phyloP scores from a whole-genome alignment of 805 yeast species.

The Metschnikowia borealis region DNA sequence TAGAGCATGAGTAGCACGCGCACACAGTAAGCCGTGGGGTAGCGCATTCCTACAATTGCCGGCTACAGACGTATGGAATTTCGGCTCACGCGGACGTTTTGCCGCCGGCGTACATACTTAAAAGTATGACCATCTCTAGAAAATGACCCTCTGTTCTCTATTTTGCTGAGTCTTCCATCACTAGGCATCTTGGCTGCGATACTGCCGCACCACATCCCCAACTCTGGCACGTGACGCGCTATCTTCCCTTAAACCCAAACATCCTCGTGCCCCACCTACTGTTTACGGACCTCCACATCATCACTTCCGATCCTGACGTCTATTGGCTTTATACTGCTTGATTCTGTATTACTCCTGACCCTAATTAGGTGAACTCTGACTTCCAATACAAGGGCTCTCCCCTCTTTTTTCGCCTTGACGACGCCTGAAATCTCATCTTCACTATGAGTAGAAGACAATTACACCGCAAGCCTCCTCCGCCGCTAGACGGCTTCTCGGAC shows the following conservation, averaged over 20 bases:
- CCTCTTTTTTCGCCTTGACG: background rate
- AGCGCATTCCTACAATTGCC: background rate
- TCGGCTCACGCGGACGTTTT: background rate
- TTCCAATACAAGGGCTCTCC: background rate
- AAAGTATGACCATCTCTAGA: background rate
- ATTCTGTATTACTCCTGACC: too few relatives aligned
- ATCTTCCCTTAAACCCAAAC: background rate
- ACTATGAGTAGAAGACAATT: background rate
- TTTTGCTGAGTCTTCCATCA: background rate
- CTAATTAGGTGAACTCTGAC: too few relatives aligned
- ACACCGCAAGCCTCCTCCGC: conserved; percentile 1
- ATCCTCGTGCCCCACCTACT: background rate
- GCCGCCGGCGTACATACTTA: background rate
- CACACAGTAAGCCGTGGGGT: background rate
- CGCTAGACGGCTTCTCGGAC: background rate
- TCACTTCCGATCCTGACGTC: background rate
- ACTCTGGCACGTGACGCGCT: conserved; percentile 1
- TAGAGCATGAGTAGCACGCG: conserved; percentile 1
- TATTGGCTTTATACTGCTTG: background rate
- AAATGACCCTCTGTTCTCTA: background rate
- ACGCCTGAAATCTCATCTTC: background rate
- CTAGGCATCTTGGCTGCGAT: background rate
- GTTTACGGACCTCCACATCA: background rate
- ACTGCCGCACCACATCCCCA: background rate
- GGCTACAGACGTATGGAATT: background rate